Evolutionary conservation across 176 grass and related monocot genomes (phyloP).

Genomic region (Avena insularis): DNA sequence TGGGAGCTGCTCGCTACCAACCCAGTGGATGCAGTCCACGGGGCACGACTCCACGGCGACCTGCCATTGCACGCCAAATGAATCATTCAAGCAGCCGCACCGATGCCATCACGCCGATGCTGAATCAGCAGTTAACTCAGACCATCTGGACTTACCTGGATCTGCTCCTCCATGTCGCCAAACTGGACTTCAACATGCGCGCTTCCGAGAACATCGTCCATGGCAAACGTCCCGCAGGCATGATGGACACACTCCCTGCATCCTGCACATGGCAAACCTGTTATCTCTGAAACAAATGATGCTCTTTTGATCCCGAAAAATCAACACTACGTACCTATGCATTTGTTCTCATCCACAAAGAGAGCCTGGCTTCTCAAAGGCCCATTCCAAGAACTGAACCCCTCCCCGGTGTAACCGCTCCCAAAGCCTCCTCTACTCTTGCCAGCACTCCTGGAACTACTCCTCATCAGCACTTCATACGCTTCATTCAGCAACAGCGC

Average conservation of each 20-base stretch:
- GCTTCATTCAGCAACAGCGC: conserved; percentile 66
- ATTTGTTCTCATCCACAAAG: conserved; percentile 73
- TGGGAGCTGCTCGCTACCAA: conserved; percentile 50
- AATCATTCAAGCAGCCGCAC: neutral
- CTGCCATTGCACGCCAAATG: conserved; percentile 30
- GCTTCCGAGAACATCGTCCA: conserved; percentile 64
- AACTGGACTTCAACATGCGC: conserved; percentile 63
- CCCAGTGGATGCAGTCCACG: conserved; percentile 69
- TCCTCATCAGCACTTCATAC: conserved; percentile 54
- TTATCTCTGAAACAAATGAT: neutral
- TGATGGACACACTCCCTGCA: conserved; percentile 68
- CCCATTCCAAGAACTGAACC: conserved; percentile 74
- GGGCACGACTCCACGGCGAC: conserved; percentile 66
- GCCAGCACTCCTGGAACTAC: conserved; percentile 31
- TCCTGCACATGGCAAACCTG: conserved; percentile 39
- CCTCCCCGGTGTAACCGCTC: conserved; percentile 49
- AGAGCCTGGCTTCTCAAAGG: conserved; percentile 59
- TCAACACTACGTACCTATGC: conserved; percentile 56
- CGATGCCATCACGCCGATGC: neutral
- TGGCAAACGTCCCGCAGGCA: conserved; percentile 57
- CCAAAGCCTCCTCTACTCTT: conserved; percentile 32
- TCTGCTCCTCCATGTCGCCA: conserved; percentile 53
- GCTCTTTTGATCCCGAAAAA: neutral
- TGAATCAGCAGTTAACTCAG: neutral
- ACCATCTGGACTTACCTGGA: conserved; percentile 46